Evolutionary conservation across 2,329 filamentous ascomycete species (phyloP), one percentile per base, ranked within the genome.

Genomic region (Aspergillus viridinutans): DNA sequence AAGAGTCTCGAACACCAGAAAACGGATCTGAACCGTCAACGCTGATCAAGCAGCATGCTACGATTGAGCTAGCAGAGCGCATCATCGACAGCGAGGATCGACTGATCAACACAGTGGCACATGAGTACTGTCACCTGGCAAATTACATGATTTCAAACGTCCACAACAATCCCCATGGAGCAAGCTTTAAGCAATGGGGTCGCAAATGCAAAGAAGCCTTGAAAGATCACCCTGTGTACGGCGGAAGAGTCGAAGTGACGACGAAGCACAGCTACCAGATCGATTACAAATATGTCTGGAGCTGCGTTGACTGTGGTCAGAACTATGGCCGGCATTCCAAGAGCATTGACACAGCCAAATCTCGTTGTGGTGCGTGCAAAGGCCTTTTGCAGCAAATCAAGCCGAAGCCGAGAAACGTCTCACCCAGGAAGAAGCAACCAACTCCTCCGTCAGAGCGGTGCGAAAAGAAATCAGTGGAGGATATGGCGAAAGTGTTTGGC

Each of bases 81-180:
- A 87, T 97, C 49, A 92, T 97, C 60, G 86, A 91, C 69, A 83
- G 88, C 67, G 85, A 90, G 63, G 75, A 88, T 57, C 85, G 90
- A 3, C 82, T 97, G 1, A 81, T 94, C 61, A 97, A 97, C 72
- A 92, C 94, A 0, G 77, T 97, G n/a, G 91, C 93, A 0, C 94
- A 99, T 72, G 94, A 99, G 67, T 97, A 94, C 77, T 97, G 94
- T 72, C 94, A 99, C 69, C 78, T 97, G 1, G 88, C 90, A 47
- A 96, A 92, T 67, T 97, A 93, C 73, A 95, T 97, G 85, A 79
- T 97, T 61, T 87, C 83, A 50, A 85, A 87, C 38, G 78, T 92
- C 38, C 87, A 84, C 47, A 86, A 85, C 55, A 87, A 90, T 59
- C 90, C 92, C 0, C 92, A 97, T 70, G 92, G 92, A 23, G 81